These are phyloP conservation scores for Trametes sanguinea DNA, from an alignment of 768 basidiomycete species.

Conservation along the genomic window DNA sequence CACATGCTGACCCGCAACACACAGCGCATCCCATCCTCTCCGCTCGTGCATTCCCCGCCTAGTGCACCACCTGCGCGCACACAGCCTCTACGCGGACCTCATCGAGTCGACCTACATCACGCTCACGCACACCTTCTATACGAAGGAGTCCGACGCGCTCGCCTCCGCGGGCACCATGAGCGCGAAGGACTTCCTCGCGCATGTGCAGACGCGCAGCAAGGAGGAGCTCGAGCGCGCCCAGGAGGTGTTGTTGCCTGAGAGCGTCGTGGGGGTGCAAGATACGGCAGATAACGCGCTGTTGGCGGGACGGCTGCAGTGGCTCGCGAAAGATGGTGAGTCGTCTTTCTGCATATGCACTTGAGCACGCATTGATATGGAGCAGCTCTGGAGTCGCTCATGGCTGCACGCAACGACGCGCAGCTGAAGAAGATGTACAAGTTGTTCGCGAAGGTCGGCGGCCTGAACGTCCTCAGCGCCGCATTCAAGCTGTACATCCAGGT, in stretches of 20 bases:
- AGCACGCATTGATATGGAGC: not conserved
- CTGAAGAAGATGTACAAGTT: constrained; percentile 59
- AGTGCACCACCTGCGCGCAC: constrained; percentile 56
- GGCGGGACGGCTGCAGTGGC: constrained; percentile 44
- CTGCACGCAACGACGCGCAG: constrained; percentile 42
- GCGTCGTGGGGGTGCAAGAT: constrained; percentile 52
- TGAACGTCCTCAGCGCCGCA: constrained; percentile 55
- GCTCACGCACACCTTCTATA: constrained; percentile 54
- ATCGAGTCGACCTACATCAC: constrained; percentile 61
- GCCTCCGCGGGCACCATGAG: constrained; percentile 41
- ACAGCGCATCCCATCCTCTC: constrained; percentile 40
- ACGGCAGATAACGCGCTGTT: constrained; percentile 58
- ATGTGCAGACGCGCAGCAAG: constrained; percentile 45
- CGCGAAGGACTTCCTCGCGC: constrained; percentile 56
- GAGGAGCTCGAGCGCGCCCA: constrained; percentile 61
- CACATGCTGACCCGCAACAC: not conserved
- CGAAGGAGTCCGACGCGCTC: constrained; percentile 46
- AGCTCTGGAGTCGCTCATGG: constrained; percentile 61
- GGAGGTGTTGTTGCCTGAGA: constrained; percentile 51
- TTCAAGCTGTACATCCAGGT: constrained; percentile 69
- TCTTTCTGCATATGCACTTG: not conserved
- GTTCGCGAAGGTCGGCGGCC: constrained; percentile 58
- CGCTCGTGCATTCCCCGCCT: constrained; percentile 50
- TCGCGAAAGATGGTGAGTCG: constrained; percentile 42
- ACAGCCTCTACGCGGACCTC: constrained; percentile 53